A percentile compares a stretch with the other conserved stretches of the same genome.
phyloP scores from a whole-genome alignment of 441 rosid species.

The Croton laevigatus region DNA sequence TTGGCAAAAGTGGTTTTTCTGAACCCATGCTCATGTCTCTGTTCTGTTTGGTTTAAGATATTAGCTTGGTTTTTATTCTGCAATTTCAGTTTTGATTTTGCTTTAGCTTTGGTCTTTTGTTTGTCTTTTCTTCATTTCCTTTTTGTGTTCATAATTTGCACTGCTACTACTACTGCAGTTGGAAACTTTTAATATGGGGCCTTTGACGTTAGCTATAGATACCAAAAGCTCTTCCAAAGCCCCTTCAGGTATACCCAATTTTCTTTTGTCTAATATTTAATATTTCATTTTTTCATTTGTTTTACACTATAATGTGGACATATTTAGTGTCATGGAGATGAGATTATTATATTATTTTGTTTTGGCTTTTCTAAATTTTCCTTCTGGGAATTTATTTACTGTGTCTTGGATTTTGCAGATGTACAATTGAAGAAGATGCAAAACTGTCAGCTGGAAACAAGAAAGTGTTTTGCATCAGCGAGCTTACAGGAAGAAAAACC shows the following conservation, averaged over 20 bases:
- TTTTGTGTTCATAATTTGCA: neutral
- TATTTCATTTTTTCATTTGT: neutral
- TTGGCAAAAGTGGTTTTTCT: too few relatives aligned
- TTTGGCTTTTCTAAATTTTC: neutral
- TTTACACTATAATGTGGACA: neutral
- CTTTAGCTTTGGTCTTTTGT: too few relatives aligned
- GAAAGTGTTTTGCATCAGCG: conserved; percentile 60
- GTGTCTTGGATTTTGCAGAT: conserved; percentile 44
- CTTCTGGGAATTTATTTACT: neutral
- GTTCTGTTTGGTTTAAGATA: too few relatives aligned
- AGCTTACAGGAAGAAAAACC: conserved; percentile 58
- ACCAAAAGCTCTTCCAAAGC: conserved; percentile 22
- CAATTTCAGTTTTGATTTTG: too few relatives aligned
- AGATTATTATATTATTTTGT: neutral
- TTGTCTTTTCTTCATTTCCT: too few relatives aligned
- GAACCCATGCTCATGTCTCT: too few relatives aligned
- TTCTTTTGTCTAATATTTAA: neutral
- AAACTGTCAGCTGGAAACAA: conserved; percentile 37
- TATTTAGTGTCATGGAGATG: neutral
- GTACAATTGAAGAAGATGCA: conserved; percentile 36
- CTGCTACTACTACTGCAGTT: too few relatives aligned
- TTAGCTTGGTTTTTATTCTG: too few relatives aligned
- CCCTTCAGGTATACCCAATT: conserved; percentile 12
- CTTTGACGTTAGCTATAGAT: conserved; percentile 22
- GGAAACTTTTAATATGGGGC: conserved; percentile 20